These are phyloP conservation scores for Petunia hybrid DNA, from an alignment of 305 asterid genomes.

Conservation along the genomic window DNA sequence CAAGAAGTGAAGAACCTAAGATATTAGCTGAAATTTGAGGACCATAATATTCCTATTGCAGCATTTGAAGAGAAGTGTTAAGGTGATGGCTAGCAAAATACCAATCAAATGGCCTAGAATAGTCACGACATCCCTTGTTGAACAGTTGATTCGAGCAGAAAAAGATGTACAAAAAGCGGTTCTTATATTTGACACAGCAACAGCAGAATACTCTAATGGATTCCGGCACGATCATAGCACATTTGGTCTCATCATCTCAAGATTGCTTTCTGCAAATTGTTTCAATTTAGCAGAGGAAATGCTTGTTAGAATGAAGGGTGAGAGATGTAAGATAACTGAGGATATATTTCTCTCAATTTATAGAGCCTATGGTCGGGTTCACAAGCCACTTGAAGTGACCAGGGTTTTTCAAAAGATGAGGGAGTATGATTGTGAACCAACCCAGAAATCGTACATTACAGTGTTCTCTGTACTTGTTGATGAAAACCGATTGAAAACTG, in stretches of 20 bases:
- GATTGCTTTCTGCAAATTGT: conserved; percentile 72
- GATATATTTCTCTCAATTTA: conserved; percentile 65
- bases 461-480: conserved; percentile 78
- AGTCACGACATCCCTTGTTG: conserved; percentile 71
- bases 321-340: conserved; percentile 65
- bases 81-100: conserved; percentile 54
- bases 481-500: conserved; percentile 80
- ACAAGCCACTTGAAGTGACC: conserved; percentile 84
- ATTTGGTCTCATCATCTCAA: conserved; percentile 63
- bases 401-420: conserved; percentile 65
- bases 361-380: conserved; percentile 81
- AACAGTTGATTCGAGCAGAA: conserved; percentile 69
- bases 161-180: conserved; percentile 73
- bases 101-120: conserved; percentile 76
- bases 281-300: conserved; percentile 69
- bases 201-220: conserved; percentile 79
- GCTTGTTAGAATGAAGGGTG: conserved; percentile 76
- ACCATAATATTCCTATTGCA: not conserved
- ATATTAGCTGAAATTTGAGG: conserved; percentile 21
- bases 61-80: not conserved
- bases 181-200: conserved; percentile 83
- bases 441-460: conserved; percentile 66
- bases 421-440: conserved; percentile 66
- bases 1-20: not conserved
- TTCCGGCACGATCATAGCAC: conserved; percentile 69